phyloP scores from a whole-genome alignment of 2,329 filamentous ascomycete species.

The Sporothrix pseudoabietina region DNA sequence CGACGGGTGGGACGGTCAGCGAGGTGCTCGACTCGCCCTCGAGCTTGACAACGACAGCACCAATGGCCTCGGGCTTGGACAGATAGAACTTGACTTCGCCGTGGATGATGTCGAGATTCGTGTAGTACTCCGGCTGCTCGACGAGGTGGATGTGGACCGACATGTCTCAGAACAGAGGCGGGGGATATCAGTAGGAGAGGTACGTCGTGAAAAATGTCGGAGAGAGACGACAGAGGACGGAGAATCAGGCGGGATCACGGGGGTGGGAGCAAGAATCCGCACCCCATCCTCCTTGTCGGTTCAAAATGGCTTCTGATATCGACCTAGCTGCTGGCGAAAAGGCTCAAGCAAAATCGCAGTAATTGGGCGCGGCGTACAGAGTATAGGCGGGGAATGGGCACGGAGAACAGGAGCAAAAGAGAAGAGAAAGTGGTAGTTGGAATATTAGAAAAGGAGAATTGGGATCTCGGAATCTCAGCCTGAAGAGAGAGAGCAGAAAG shows the following conservation, averaged over 20 bases:
- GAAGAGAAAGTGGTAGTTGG: neutral
- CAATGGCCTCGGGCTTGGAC: conserved; percentile 68
- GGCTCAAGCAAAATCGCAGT: neutral
- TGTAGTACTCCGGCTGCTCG: conserved; percentile 70
- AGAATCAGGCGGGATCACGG: conserved; percentile 1
- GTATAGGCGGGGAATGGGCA: neutral
- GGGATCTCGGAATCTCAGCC: neutral
- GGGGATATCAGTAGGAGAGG: neutral
- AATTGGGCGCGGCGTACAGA: neutral
- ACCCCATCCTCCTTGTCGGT: conserved; percentile 18
- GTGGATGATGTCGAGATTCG: conserved; percentile 73
- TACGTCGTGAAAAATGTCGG: neutral
- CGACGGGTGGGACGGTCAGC: conserved; percentile 52
- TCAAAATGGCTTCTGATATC: neutral
- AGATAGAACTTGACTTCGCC: conserved; percentile 62
- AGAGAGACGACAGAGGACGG: neutral
- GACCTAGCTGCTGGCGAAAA: neutral
- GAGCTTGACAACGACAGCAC: conserved; percentile 77
- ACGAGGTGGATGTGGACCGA: conserved; percentile 69
- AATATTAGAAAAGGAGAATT: neutral
- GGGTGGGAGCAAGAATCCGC: neutral
- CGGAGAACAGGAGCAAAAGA: neutral
- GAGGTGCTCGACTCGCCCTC: conserved; percentile 77
- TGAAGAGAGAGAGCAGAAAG: neutral
- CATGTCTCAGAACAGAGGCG: conserved; percentile 49